A percentile compares a stretch with the other conserved stretches of the same genome.
Evolutionary conservation across 768 basidiomycete species (phyloP).

Genomic region (Auricularia sp.): DNA sequence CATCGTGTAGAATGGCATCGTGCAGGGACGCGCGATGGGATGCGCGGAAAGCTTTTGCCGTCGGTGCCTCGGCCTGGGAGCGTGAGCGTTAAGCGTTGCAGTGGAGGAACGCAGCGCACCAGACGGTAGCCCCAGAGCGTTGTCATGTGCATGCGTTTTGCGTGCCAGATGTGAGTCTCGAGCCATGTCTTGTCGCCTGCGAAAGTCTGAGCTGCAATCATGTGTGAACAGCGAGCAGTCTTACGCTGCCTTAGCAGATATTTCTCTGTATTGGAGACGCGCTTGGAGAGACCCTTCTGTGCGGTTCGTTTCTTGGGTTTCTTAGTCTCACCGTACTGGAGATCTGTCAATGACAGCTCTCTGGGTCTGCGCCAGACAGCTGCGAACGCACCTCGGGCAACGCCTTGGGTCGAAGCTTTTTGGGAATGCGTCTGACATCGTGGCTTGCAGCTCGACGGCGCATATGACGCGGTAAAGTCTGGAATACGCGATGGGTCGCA

Average conservation of each 20-base stretch:
- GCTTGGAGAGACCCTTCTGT: conserved; percentile 53
- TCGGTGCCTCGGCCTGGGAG: conserved; percentile 66
- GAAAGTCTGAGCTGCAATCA: neutral
- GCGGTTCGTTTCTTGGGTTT: conserved; percentile 27
- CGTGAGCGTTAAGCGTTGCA: neutral
- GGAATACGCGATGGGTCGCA: conserved; percentile 79
- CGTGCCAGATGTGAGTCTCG: conserved; percentile 95
- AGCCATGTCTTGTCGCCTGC: conserved; percentile 85
- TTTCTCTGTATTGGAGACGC: conserved; percentile 44
- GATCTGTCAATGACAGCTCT: neutral
- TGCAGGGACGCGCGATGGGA: conserved; percentile 83
- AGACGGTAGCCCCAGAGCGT: conserved; percentile 87
- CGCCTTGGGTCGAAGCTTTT: conserved; percentile 74
- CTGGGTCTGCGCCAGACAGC: neutral
- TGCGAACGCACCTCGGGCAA: conserved; percentile 54
- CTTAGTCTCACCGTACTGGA: neutral
- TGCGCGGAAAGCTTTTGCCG: conserved; percentile 85
- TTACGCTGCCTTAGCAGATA: conserved; percentile 69
- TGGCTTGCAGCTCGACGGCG: conserved; percentile 91
- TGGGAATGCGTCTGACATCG: conserved; percentile 82
- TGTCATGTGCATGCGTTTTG: conserved; percentile 93
- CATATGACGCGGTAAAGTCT: conserved; percentile 84
- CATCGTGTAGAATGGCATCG: conserved; percentile 81
- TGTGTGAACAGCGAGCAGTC: conserved; percentile 1
- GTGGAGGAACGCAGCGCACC: conserved; percentile 29